Base-by-base conservation (phyloP, 495 filamentous ascomycete species). In the Cercophora scortea region DNA sequence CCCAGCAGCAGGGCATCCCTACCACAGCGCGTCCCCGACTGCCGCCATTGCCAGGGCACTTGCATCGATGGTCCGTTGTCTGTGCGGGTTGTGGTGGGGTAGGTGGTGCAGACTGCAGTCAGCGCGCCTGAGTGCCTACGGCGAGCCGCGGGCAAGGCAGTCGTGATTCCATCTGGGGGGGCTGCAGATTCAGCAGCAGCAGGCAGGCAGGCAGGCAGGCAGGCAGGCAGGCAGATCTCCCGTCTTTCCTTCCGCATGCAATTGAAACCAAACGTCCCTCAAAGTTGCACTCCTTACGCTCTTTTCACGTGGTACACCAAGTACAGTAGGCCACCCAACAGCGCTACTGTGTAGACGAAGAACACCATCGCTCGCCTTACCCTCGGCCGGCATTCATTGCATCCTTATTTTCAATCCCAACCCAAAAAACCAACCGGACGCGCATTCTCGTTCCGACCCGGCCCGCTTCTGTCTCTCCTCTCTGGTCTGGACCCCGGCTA, bases 1-100 rank as follows among this genome's bases (percentile, higher is more conserved):
- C 49, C 42, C 40, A 43, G 45, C 46, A 39, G 41, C 57, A 52
- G 45, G 52, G 43, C 52, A 59, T 51, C 52, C 57, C 33, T 33
- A 38, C 39, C 38, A 18, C 46, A 32, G 32, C 32, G 15, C 6
- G 11, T 12, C 10, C 19, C 45, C 45, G 10, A 9, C 34, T 39
- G 18, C 12, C 33, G 16, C 8, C 17, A 8, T 4, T 15, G 8
- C 12, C 41, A 16, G 41, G 41, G 25, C 25, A 25, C 25, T 25
- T 25, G 25, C 25, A 25, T 25, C 5, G 41, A 9, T 17, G 15
- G 41, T 2, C 36, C 36, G 17, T 18, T 45, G 43, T 33, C 43
- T 18, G 25, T 45, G 43, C 18, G 15, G 32, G 32, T 6, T 11
- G 17, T 43, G n/a, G 41, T 18, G 41, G 41, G 17, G 41, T 18